Conservation (phyloP, 352 stramenopile species). For the Phytophthora europaea region DNA sequence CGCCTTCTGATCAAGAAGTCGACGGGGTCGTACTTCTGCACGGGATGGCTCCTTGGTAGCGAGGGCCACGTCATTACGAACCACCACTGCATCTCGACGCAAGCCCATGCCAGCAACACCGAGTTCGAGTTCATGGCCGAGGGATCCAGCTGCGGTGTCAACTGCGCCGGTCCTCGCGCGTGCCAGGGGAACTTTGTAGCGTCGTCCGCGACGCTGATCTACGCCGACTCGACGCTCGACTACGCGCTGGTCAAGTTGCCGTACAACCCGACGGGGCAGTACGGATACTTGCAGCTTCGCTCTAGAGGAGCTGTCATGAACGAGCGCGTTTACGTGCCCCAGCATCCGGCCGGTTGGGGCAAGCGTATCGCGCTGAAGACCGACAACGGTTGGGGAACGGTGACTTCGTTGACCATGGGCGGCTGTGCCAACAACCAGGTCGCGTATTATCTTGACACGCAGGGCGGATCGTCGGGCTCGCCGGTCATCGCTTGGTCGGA, state of each 20-base stretch:
- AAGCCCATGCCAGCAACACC: slow-evolving; percentile 59
- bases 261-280: slow-evolving; percentile 53
- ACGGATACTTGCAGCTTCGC: slow-evolving; percentile 70
- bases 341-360: slow-evolving; percentile 72
- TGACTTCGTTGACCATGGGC: slow-evolving; percentile 55
- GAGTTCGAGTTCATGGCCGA: slow-evolving; percentile 79
- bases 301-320: slow-evolving; percentile 50
- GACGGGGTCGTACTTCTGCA: slow-evolving; percentile 70
- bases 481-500: slow-evolving; percentile 70
- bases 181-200: slow-evolving; percentile 52
- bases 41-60: slow-evolving; percentile 78
- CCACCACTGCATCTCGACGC: slow-evolving; percentile 77
- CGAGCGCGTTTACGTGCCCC: slow-evolving; percentile 71
- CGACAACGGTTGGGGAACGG: slow-evolving; percentile 42
- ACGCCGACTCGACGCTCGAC: slow-evolving; percentile 49
- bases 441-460: slow-evolving; percentile 76
- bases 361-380: slow-evolving; percentile 78
- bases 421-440: slow-evolving; percentile 69
- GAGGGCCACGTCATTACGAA: slow-evolving; percentile 86
- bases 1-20: slow-evolving; percentile 77
- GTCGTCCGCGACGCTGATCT: slow-evolving; percentile 49
- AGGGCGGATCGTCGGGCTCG: slow-evolving; percentile 77
- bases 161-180: slow-evolving; percentile 43
- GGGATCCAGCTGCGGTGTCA: slow-evolving; percentile 39
- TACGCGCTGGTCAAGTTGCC: slow-evolving; percentile 79